Evolutionary conservation across 2,329 filamentous ascomycete species (phyloP).

Genomic region (Karstenula rhodostoma): DNA sequence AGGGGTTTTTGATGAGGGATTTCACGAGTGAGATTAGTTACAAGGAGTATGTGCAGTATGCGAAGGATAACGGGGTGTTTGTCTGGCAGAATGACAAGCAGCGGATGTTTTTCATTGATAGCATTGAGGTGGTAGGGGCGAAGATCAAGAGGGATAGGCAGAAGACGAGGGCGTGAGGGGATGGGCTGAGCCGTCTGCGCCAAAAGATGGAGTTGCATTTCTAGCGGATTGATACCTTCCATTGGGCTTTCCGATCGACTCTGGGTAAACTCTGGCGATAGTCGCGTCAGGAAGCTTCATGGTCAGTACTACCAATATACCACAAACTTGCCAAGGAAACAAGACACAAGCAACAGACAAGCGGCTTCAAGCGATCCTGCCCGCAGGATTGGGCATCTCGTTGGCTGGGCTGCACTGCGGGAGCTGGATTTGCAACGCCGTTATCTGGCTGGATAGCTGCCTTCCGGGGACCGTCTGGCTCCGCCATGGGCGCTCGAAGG

Average conservation of each 20-base stretch:
- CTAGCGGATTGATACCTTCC: not conserved
- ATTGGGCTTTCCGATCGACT: too few relatives aligned
- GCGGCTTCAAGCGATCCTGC: not conserved
- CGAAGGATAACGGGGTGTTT: conserved; percentile 88
- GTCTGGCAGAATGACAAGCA: conserved; percentile 83
- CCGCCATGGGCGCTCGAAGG: not conserved
- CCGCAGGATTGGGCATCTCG: not conserved
- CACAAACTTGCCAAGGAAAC: not conserved
- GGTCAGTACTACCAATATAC: not conserved
- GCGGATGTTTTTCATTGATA: conserved; percentile 89
- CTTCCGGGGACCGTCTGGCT: not conserved
- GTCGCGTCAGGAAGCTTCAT: too few relatives aligned
- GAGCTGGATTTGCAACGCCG: not conserved
- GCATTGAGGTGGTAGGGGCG: conserved; percentile 72
- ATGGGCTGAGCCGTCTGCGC: not conserved
- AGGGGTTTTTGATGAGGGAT: conserved; percentile 89
- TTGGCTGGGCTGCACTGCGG: not conserved
- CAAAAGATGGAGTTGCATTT: too few relatives aligned
- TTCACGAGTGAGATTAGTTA: conserved; percentile 78
- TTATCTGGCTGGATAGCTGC: not conserved
- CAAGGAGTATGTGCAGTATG: conserved; percentile 74
- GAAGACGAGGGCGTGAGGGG: conserved; percentile 39
- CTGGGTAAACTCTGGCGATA: too few relatives aligned
- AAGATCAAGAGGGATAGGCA: conserved; percentile 82
- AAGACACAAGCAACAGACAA: not conserved